Evolutionary conservation across 805 yeast genomes (phyloP).

Genomic region (Starmerella bombi): DNA sequence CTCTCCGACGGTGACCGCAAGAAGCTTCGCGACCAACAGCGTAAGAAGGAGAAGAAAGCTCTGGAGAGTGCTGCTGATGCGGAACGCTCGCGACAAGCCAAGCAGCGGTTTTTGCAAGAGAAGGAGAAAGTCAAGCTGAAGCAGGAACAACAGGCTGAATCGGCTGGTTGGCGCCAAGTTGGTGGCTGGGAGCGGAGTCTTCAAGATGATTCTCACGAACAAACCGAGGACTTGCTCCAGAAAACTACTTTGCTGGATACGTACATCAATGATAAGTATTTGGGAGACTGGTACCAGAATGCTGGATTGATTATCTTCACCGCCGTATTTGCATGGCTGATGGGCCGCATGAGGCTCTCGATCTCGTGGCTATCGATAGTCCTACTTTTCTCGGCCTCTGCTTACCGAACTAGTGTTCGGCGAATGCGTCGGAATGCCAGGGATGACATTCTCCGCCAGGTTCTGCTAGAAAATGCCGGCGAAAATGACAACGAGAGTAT

Average conservation of each 20-base stretch:
- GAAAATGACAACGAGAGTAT: slow-evolving; percentile 85
- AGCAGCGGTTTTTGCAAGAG: slow-evolving; percentile 4
- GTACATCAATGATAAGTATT: slow-evolving; percentile 57
- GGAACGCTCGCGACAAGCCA: slow-evolving; percentile 9
- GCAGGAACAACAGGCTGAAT: slow-evolving; percentile 45
- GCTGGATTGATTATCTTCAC: slow-evolving; percentile 58
- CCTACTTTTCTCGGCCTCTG: slow-evolving; percentile 45
- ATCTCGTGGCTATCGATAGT: slow-evolving; percentile 72
- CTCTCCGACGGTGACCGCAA: slow-evolving; percentile 14
- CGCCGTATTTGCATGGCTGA: slow-evolving; percentile 58
- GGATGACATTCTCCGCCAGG: slow-evolving; percentile 74
- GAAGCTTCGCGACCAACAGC: not conserved
- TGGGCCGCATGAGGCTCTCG: slow-evolving; percentile 67
- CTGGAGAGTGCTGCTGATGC: slow-evolving; percentile 3
- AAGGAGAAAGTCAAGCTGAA: slow-evolving; percentile 30
- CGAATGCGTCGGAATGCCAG: slow-evolving; percentile 62
- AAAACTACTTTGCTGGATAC: slow-evolving; percentile 63
- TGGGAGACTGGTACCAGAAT: slow-evolving; percentile 95
- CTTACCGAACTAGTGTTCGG: slow-evolving; percentile 73
- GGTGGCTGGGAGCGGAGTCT: slow-evolving; percentile 67
- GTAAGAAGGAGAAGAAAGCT: slow-evolving; percentile 5
- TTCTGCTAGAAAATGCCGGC: slow-evolving; percentile 53
- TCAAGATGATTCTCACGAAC: slow-evolving; percentile 27
- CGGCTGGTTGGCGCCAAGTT: slow-evolving; percentile 88
- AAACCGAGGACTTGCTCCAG: slow-evolving; percentile 59